A percentile compares a stretch with the other conserved stretches of the same genome.
phyloP scores from a whole-genome alignment of 805 yeast genomes.

The Blastobotrys muscicola region DNA sequence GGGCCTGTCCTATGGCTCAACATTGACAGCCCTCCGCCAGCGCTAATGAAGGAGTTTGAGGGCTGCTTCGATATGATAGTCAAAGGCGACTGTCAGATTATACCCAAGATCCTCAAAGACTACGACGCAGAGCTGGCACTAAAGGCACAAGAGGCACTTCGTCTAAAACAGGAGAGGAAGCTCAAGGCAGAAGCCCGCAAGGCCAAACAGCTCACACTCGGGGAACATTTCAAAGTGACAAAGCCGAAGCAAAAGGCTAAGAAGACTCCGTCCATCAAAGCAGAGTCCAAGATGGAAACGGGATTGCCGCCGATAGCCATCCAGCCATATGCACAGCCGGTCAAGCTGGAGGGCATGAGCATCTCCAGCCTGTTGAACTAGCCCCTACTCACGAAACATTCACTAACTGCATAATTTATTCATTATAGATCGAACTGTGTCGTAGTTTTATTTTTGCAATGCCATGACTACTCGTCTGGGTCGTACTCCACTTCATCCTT shows the following conservation, averaged over 20 bases:
- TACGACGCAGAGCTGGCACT: constrained; percentile 18
- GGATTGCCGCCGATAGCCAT: too few relatives aligned
- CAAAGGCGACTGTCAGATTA: constrained; percentile 55
- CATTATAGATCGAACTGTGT: neutral
- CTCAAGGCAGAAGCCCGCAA: constrained; percentile 3
- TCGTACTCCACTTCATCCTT: constrained; percentile 47
- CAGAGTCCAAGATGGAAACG: too few relatives aligned
- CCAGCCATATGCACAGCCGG: too few relatives aligned
- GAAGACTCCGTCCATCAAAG: too few relatives aligned
- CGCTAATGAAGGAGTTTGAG: constrained; percentile 37
- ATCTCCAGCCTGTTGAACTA: neutral
- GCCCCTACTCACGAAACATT: too few relatives aligned
- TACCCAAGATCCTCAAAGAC: constrained; percentile 32
- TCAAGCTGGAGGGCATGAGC: too few relatives aligned
- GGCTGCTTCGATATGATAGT: constrained; percentile 49
- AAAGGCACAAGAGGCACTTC: constrained; percentile 17
- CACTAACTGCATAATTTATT: too few relatives aligned
- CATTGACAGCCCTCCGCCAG: constrained; percentile 39
- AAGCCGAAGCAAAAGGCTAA: too few relatives aligned
- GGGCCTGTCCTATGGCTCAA: constrained; percentile 59
- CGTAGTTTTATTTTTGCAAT: constrained; percentile 17
- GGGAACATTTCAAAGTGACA: too few relatives aligned
- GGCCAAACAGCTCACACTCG: neutral
- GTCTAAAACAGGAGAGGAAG: constrained; percentile 13
- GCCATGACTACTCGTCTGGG: constrained; percentile 33